A percentile compares a stretch with the other conserved stretches of the same genome.
Evolutionary conservation across 2,329 filamentous ascomycete species (phyloP).

Genomic region (Clonostachys solani): DNA sequence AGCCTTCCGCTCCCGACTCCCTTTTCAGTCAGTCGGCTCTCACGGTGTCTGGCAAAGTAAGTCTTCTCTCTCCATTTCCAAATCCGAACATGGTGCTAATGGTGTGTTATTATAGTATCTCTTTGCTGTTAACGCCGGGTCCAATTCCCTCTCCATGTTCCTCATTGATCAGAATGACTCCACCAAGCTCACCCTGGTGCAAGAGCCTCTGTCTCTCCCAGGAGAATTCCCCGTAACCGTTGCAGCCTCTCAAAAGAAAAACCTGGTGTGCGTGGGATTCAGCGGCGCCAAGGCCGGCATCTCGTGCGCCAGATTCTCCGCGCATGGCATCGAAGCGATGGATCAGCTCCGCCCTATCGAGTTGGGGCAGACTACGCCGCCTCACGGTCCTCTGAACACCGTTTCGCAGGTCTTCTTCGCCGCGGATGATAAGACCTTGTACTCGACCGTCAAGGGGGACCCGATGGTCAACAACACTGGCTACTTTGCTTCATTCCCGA

Average conservation of each 20-base stretch:
- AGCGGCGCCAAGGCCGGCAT: conserved; percentile 38
- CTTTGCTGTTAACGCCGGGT: conserved; percentile 38
- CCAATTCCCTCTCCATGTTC: conserved; percentile 15
- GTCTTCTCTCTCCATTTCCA: conserved; percentile 15
- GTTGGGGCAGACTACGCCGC: conserved; percentile 52
- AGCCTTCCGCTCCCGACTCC: conserved; percentile 39
- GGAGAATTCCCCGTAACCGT: conserved; percentile 51
- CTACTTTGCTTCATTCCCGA: conserved; percentile 44
- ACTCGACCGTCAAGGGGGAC: conserved; percentile 58
- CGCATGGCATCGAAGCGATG: conserved; percentile 30
- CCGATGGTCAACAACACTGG: conserved; percentile 49
- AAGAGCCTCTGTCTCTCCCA: conserved; percentile 33
- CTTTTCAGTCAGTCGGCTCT: conserved; percentile 46
- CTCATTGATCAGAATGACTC: conserved; percentile 33
- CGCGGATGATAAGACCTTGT: conserved; percentile 42
- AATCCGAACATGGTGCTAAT: background rate
- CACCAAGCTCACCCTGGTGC: conserved; percentile 36
- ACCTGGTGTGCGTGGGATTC: conserved; percentile 39
- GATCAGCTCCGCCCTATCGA: conserved; percentile 41
- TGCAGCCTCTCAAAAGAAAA: conserved; percentile 35
- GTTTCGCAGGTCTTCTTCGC: conserved; percentile 59
- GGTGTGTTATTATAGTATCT: conserved; percentile 28
- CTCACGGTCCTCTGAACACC: conserved; percentile 51
- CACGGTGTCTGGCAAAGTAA: conserved; percentile 43
- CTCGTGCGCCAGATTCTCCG: conserved; percentile 32